Conservation (phyloP, 305 asterid species). For the Ajuga reptans region DNA sequence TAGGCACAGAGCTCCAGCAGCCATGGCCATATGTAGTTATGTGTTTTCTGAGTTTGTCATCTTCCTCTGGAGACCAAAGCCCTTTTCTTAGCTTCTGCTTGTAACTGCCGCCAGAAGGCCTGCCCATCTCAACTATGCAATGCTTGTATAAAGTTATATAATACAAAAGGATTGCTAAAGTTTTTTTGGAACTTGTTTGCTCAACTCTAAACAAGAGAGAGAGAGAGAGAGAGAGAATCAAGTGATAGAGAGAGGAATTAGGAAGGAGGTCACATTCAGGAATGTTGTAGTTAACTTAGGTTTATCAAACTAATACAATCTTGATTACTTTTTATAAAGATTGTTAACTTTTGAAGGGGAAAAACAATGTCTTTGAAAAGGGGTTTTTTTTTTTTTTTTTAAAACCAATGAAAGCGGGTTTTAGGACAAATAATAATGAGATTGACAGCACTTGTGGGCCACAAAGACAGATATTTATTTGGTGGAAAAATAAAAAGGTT, state of each 20-base stretch:
- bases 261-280: conserved; percentile 41
- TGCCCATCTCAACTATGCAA: conserved; percentile 47
- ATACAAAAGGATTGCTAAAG: background rate
- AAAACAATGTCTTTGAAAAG: conserved; percentile 25
- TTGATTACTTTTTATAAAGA: conserved; percentile 17
- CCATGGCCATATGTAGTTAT: conserved; percentile 73
- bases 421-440: conserved; percentile 29
- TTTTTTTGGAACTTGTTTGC: background rate
- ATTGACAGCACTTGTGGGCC: conserved; percentile 34
- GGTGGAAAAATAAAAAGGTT: conserved; percentile 25
- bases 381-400: too few species aligned
- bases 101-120: conserved; percentile 82
- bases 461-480: conserved; percentile 52
- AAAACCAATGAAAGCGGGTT: conserved; percentile 19
- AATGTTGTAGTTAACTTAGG: conserved; percentile 2
- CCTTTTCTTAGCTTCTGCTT: conserved; percentile 88
- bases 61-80: conserved; percentile 86
- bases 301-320: background rate
- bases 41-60: conserved; percentile 66
- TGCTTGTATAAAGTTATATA: background rate
- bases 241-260: conserved; percentile 27
- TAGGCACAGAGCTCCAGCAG: conserved; percentile 95
- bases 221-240: conserved; percentile 5
- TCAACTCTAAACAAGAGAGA: background rate
- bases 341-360: conserved; percentile 17